Evolutionary conservation across 1,284 basidiomycete genomes (phyloP).

Genomic region (Schizophyllum amplum): DNA sequence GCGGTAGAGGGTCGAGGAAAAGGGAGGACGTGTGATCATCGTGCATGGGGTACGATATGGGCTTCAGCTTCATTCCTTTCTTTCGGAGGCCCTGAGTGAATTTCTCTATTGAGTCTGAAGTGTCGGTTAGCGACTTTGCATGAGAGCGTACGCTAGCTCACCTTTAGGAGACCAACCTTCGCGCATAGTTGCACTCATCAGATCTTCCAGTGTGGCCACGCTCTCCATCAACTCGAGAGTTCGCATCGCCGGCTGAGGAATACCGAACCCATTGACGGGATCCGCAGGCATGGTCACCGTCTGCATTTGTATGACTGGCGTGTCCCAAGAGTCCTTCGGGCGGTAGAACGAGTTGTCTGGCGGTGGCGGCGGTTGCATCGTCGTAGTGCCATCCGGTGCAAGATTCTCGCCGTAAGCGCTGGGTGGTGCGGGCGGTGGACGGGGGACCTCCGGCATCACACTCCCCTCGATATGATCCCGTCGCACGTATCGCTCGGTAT

Average conservation of each 20-base stretch:
- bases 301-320: slow-evolving; percentile 36
- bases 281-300: slow-evolving; percentile 62
- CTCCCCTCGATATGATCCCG: slow-evolving; percentile 49
- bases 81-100: not conserved
- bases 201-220: slow-evolving; percentile 65
- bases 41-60: not conserved
- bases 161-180: not conserved
- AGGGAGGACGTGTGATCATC: not conserved
- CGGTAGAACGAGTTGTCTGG: too few species aligned
- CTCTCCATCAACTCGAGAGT: slow-evolving; percentile 79
- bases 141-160: not conserved
- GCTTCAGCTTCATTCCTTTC: not conserved
- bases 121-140: too few species aligned
- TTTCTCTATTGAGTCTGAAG: not conserved
- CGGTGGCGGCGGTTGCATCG: too few species aligned
- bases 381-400: too few species aligned
- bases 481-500: slow-evolving; percentile 60
- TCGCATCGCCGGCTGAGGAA: slow-evolving; percentile 78
- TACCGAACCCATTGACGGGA: slow-evolving; percentile 77
- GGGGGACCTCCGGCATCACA: slow-evolving; percentile 30
- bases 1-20: not conserved
- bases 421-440: too few species aligned
- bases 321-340: slow-evolving; percentile 28
- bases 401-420: too few species aligned
- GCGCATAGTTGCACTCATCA: slow-evolving; percentile 31